Conservation (phyloP, 2,329 filamentous ascomycete species). For the Exophiala sideris region DNA sequence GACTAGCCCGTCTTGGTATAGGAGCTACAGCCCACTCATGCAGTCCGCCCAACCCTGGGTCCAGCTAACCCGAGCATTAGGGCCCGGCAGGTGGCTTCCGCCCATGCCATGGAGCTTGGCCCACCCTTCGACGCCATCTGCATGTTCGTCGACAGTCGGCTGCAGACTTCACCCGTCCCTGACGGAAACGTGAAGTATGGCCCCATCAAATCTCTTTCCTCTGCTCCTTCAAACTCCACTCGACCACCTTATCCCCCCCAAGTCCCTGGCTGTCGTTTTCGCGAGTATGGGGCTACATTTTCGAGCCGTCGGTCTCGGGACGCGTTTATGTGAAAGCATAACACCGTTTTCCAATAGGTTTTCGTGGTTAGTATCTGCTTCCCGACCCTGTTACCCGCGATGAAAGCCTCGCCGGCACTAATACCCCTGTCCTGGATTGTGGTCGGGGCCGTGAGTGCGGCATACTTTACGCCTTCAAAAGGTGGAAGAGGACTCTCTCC, state of each 20-base stretch:
- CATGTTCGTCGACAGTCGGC: conserved; percentile 5
- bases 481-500: conserved; percentile 13
- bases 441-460: conserved; percentile 2
- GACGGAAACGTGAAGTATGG: conserved; percentile 5
- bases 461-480: conserved; percentile 8
- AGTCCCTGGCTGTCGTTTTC: conserved; percentile 15
- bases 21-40: conserved; percentile 11
- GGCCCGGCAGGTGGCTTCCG: conserved; percentile 23
- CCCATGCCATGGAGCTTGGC: conserved; percentile 11
- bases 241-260: conserved; percentile 12
- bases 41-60: conserved; percentile 12
- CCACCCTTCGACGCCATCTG: conserved; percentile 8
- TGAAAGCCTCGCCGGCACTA: conserved; percentile 21
- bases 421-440: conserved; percentile 12
- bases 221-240: conserved; percentile 24
- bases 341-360: conserved; percentile 3
- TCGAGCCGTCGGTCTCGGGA: conserved; percentile 20
- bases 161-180: conserved; percentile 20
- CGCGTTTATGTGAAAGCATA: conserved; percentile 19
- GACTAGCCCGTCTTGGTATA: conserved; percentile 15
- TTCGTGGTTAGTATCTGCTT: conserved; percentile 9
- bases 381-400: conserved; percentile 13
- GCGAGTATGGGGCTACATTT: conserved; percentile 16
- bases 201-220: conserved; percentile 26
- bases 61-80: conserved; percentile 14